phyloP scores from a whole-genome alignment of 352 stramenopile genomes.

The Elongisporangium senticosum region DNA sequence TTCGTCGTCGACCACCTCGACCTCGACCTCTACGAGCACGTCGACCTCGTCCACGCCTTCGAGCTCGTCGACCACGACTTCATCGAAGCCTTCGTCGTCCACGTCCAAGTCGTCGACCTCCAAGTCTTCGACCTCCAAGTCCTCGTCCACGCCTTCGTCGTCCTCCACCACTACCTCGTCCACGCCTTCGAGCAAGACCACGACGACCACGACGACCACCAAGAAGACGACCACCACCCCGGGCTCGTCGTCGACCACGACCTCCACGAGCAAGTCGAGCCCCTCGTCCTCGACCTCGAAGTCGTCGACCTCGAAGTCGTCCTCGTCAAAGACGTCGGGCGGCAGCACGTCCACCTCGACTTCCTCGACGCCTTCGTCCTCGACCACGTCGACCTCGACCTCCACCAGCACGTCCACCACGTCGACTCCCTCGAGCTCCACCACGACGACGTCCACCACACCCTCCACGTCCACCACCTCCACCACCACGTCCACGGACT shows the following conservation, averaged over 20 bases:
- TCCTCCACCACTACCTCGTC: too few species aligned
- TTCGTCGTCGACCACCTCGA: constrained; percentile 8
- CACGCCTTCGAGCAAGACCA: too few species aligned
- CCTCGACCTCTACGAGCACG: constrained; percentile 7
- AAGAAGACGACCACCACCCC: neutral
- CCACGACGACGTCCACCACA: too few species aligned
- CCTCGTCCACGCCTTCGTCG: too few species aligned
- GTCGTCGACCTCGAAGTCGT: constrained; percentile 5
- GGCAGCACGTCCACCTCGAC: neutral
- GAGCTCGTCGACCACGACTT: neutral
- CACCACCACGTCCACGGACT: constrained; percentile 14
- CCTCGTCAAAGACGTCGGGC: constrained; percentile 1
- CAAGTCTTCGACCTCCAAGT: too few species aligned
- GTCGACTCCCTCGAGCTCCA: too few species aligned
- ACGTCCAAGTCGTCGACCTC: neutral
- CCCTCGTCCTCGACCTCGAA: too few species aligned
- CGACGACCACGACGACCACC: too few species aligned
- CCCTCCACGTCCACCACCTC: constrained; percentile 7
- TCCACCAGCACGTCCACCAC: constrained; percentile 8
- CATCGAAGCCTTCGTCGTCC: neutral
- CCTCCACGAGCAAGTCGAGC: neutral
- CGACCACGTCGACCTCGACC: too few species aligned
- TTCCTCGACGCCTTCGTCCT: neutral
- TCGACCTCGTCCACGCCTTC: constrained; percentile 4
- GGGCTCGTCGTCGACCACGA: neutral